These are phyloP conservation scores for Nissolia schottii DNA, from an alignment of 306 rosid species.

Conservation along the genomic window DNA sequence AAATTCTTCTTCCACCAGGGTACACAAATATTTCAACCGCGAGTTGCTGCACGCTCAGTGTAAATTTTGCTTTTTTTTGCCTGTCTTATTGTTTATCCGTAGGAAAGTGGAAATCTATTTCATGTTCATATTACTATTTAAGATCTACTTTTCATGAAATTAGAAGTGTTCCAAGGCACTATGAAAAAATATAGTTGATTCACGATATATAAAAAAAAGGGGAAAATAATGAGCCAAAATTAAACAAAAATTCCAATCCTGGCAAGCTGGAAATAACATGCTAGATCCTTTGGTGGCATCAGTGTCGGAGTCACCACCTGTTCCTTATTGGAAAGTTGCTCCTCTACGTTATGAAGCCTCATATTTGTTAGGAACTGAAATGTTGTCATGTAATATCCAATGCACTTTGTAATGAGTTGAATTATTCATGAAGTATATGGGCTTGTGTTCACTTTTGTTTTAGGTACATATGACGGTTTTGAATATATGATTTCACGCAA, in stretches of 20 bases:
- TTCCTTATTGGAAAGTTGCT: background rate
- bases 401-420: too few species aligned
- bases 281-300: background rate
- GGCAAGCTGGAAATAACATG: background rate
- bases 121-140: background rate
- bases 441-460: too few species aligned
- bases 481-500: too few species aligned
- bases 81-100: background rate
- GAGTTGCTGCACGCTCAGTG: conserved; percentile 23
- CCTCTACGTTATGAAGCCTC: too few species aligned
- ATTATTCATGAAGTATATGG: too few species aligned
- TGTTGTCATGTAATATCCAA: too few species aligned
- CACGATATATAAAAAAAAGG: conserved; percentile 1
- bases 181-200: background rate
- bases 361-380: too few species aligned
- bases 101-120: conserved; percentile 15
- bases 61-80: background rate
- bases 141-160: background rate
- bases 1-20: too few species aligned
- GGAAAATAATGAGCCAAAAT: background rate
- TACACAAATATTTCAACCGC: too few species aligned
- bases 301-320: background rate
- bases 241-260: background rate
- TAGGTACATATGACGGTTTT: too few species aligned
- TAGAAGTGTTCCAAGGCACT: conserved; percentile 1